These are phyloP conservation scores for Rhytidhysteron rufulum DNA, from an alignment of 2,329 filamentous ascomycete species.

Conservation along the genomic window DNA sequence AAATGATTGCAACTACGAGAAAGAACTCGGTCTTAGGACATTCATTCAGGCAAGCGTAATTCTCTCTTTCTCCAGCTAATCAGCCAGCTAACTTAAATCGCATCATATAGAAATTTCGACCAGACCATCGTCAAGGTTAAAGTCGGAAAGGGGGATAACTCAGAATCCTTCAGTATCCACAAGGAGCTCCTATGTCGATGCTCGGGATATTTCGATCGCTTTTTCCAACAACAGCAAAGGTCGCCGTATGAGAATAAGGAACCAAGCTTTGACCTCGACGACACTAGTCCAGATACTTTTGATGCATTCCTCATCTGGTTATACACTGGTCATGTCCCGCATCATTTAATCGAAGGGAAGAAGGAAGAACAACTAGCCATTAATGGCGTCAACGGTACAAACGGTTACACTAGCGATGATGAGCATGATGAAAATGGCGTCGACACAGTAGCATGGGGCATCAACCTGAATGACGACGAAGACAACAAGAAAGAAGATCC, in stretches of 20 bases:
- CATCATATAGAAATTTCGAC: constrained; percentile 20
- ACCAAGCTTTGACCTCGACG: constrained; percentile 25
- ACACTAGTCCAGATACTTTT: constrained; percentile 33
- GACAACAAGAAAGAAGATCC: constrained; percentile 16
- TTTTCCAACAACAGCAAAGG: constrained; percentile 22
- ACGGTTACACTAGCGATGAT: constrained; percentile 12
- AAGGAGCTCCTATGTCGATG: constrained; percentile 29
- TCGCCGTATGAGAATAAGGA: constrained; percentile 30
- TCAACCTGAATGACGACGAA: constrained; percentile 20
- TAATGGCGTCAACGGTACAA: constrained; percentile 17
- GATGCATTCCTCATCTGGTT: constrained; percentile 36
- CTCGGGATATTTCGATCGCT: constrained; percentile 30
- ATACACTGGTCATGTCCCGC: constrained; percentile 33
- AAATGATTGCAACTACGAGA: no score
- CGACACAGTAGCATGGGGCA: constrained; percentile 31
- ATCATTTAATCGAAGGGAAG: constrained; percentile 33
- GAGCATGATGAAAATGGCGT: constrained; percentile 24
- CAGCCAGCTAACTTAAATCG: background rate
- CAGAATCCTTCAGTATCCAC: constrained; percentile 33
- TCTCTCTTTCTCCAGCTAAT: background rate
- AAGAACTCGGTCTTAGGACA: constrained; percentile 30
- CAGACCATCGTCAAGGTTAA: constrained; percentile 34
- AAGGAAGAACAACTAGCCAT: constrained; percentile 27
- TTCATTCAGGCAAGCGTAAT: constrained; percentile 25
- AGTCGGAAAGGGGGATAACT: constrained; percentile 25